These are phyloP conservation scores for Wickerhamiella kurtzmanii DNA, from an alignment of 805 yeast genomes.

Conservation along the genomic window DNA sequence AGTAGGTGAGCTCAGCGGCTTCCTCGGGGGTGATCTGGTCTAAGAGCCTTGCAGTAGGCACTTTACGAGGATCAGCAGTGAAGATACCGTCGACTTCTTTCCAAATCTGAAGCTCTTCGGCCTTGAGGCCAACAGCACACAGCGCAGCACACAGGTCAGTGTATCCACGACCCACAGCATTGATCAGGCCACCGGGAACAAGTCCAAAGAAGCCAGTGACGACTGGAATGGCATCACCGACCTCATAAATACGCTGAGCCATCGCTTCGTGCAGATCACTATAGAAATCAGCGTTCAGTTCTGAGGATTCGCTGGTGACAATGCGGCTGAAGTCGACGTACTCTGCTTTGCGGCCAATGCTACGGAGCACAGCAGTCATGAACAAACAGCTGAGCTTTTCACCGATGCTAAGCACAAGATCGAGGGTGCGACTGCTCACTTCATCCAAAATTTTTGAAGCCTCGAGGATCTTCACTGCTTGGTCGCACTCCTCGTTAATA, in stretches of 20 bases:
- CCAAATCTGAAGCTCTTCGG: constrained; percentile 96
- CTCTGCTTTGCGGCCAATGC: constrained; percentile 61
- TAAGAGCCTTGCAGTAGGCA: constrained; percentile 72
- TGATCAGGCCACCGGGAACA: constrained; percentile 89
- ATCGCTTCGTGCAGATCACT: constrained; percentile 36
- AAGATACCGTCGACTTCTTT: constrained; percentile 98
- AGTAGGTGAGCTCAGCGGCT: constrained; percentile 95
- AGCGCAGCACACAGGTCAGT: constrained; percentile 96
- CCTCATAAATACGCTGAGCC: constrained; percentile 32
- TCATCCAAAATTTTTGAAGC: constrained; percentile 91
- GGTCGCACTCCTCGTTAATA: constrained; percentile 51
- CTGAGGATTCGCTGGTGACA: constrained; percentile 31
- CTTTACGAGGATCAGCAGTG: constrained; percentile 96
- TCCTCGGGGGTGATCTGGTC: constrained; percentile 93
- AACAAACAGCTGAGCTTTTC: constrained; percentile 84
- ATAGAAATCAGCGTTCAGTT: constrained; percentile 52
- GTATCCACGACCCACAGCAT: constrained; percentile 93
- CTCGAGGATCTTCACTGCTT: constrained; percentile 54
- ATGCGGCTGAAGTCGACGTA: constrained; percentile 69
- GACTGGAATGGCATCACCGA: constrained; percentile 54
- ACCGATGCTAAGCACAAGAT: constrained; percentile 82
- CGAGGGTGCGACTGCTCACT: constrained; percentile 75
- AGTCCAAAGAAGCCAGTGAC: constrained; percentile 91
- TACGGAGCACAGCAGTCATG: constrained; percentile 75
- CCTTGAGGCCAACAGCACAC: constrained; percentile 81